Base-by-base conservation (phyloP, 1,284 basidiomycete genomes). In the Cryptococcus hybrid region DNA sequence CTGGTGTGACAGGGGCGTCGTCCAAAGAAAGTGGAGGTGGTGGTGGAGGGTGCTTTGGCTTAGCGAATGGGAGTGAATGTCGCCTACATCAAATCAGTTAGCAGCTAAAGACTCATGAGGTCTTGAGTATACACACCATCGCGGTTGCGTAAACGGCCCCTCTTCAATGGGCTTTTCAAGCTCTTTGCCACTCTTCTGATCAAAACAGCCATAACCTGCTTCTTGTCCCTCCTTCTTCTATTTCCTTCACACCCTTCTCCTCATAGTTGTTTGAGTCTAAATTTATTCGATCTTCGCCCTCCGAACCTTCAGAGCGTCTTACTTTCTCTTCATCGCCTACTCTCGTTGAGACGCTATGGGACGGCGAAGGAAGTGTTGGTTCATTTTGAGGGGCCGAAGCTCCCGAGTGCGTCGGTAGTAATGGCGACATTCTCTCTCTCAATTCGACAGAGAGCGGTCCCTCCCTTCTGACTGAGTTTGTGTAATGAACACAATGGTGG, bases 11-110 rank as follows among this genome's bases (percentile, higher is more conserved):
- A 6, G 74, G 67, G 0, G 85, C 84, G 53, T 84, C 83, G 59
- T 86, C 84, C 55, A 86, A 71, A n/a, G 81, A 82, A 4, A 71
- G 72, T 18, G 80, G 81, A 1, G 83, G 76, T 0, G 82, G 81
- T 0, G 82, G 81, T 0, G 81, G 79, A 1, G 70, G 68, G 53
- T 76, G 62, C 58, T 76, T 75, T 1, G 73, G 69, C 15, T 71
- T 76, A 46, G 75, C 56, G 52, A 77, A 77, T 1, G 77, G 77
- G 5, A 78, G 56, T 3, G 76, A 76, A 56, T 78, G 75, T 8
- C 67, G 67, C 74, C 76, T 77, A 18, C 18, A 18, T 18, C 18
- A 18, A 18, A 18, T 18, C 18, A 18, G 18, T 18, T 18, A 18
- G 18, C 18, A 18, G 18, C 18, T 18, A 18, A 18, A 18, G 18